Evolutionary conservation across 2,329 filamentous ascomycete species (phyloP).

Genomic region (Arachnopeziza araneosa): DNA sequence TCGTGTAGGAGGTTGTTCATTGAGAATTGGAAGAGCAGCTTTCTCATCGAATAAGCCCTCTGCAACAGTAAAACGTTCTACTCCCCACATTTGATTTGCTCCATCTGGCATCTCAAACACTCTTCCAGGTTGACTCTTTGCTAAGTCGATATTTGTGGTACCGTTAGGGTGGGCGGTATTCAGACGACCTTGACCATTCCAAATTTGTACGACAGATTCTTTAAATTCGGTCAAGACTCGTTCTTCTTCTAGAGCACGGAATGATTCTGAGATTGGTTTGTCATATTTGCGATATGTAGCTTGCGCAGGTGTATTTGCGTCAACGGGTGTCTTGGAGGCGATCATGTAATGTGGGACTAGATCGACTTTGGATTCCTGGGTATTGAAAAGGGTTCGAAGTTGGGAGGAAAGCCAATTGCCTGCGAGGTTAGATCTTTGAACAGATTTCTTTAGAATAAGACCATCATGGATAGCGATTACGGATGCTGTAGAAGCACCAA

Average conservation of each 20-base stretch:
- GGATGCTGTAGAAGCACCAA: slow-evolving; percentile 82
- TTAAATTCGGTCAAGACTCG: slow-evolving; percentile 94
- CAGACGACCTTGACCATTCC: slow-evolving; percentile 73
- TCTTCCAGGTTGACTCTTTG: slow-evolving; percentile 67
- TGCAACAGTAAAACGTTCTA: slow-evolving; percentile 77
- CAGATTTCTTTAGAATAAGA: slow-evolving; percentile 84
- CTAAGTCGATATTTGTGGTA: slow-evolving; percentile 66
- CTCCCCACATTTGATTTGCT: slow-evolving; percentile 89
- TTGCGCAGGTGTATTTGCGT: slow-evolving; percentile 75
- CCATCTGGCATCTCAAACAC: slow-evolving; percentile 98
- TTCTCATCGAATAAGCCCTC: slow-evolving; percentile 90
- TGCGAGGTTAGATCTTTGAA: slow-evolving; percentile 78
- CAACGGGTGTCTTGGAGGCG: slow-evolving; percentile 80
- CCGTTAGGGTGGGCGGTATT: slow-evolving; percentile 43
- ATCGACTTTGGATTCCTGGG: slow-evolving; percentile 62
- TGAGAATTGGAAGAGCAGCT: slow-evolving; percentile 54
- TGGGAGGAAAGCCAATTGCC: slow-evolving; percentile 89
- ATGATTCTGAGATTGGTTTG: slow-evolving; percentile 59
- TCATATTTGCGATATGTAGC: slow-evolving; percentile 67
- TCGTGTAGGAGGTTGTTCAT: slow-evolving; percentile 48
- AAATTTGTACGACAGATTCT: slow-evolving; percentile 92
- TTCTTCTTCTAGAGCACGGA: slow-evolving; percentile 82
- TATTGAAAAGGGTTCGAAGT: slow-evolving; percentile 73
- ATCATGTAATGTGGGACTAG: slow-evolving; percentile 84
- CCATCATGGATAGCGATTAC: slow-evolving; percentile 92